Evolutionary conservation across 2,329 filamentous ascomycete genomes (phyloP), one percentile per base, ranked within the genome.

Genomic region (Venturia aucupariae): DNA sequence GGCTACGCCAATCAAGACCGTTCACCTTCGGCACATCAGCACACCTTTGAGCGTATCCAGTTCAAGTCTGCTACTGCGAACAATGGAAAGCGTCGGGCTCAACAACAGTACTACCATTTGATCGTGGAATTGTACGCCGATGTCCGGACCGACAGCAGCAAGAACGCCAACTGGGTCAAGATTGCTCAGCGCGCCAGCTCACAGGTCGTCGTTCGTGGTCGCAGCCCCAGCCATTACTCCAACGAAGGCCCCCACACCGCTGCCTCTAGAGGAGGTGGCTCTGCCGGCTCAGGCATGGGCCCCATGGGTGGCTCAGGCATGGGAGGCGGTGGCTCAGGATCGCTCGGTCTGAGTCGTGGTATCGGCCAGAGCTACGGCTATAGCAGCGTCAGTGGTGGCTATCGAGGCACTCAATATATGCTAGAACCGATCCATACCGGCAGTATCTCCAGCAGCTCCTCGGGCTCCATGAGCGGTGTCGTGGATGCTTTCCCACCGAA

Each of bases 51-150:
- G 72, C 86, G 92, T 13, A 94, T 96, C 62, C 92, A 96, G 70
- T 97, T 96, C 82, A 95, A 96, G 74, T 90, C 90, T 68, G 92
- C 92, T 1, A 96, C 92, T 0, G 90, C 91, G 30, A 97, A 96
- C 77, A 97, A 97, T 69, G 92, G 92, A 59, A 96, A 96, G 75
- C 83, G 92, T 69, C 82, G 92, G 65, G 92, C 92, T 1, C 90
- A 92, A 22, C 92, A 97, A 72, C 92, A 96, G 70, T 96, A 92
- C 74, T 96, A 95, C 71, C 90, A 94, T 70, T 81, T 97, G n/a
- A 84, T 95, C 57, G 87, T 96, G 4, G 91, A 96, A 72, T 84
- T 95, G 0, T 90, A 86, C 75, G 90, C 84, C 8, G 86, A 92
- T 68, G 78, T 90, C 8, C 81, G 84, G 2, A 72, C 74, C 39